Conservation (phyloP, 129 eudicot genomes). For the Chrysanthemum seticuspe region DNA sequence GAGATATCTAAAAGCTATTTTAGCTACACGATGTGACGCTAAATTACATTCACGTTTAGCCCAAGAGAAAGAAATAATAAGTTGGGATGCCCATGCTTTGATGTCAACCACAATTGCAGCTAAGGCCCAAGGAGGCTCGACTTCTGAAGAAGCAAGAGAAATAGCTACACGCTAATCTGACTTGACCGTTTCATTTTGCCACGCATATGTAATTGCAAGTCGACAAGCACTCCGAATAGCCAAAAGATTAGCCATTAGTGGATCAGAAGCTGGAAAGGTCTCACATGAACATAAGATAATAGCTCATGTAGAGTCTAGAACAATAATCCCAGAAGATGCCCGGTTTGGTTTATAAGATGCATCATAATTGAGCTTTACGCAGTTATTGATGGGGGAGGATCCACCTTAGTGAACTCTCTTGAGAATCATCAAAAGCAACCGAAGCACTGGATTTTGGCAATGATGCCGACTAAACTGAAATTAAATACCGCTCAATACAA, state of each 20-base stretch:
- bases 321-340: neutral
- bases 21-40: neutral
- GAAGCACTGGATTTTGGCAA: no score
- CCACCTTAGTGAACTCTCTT: no score
- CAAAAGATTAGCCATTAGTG: neutral
- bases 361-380: no score
- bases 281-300: neutral
- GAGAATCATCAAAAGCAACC: no score
- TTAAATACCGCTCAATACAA: no score
- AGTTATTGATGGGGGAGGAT: no score
- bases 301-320: neutral
- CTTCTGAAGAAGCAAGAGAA: neutral
- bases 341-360: no score
- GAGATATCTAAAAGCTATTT: no score
- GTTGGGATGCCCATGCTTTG: neutral
- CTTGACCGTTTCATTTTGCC: neutral
- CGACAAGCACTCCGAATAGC: neutral
- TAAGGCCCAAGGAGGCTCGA: neutral
- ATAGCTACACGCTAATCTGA: neutral
- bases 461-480: no score
- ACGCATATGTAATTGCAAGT: neutral
- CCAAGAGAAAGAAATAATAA: neutral
- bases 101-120: neutral
- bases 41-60: neutral
- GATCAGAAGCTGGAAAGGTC: neutral